Conservation (phyloP, 192 early-diverging fungal species). For the Coemansia sp. region DNA sequence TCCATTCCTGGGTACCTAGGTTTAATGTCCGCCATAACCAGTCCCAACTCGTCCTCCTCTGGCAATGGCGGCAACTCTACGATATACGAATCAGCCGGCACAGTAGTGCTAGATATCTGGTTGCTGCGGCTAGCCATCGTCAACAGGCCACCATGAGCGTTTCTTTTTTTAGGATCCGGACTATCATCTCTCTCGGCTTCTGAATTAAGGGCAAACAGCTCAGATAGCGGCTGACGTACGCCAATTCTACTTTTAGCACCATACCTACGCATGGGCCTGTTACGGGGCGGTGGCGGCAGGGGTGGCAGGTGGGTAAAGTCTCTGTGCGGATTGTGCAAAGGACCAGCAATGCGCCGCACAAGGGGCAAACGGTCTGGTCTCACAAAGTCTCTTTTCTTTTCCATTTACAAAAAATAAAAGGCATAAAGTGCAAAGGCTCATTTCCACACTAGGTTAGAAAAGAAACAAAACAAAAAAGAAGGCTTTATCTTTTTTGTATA, state of each 20-base stretch:
- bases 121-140: not conserved
- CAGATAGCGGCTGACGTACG: not conserved
- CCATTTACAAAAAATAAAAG: not conserved
- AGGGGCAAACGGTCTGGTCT: not conserved
- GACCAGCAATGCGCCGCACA: constrained; percentile 21
- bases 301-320: constrained; percentile 30
- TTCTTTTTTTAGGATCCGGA: not conserved
- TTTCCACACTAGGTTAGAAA: not conserved
- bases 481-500: not conserved
- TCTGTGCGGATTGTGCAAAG: constrained; percentile 14
- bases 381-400: constrained; percentile 1
- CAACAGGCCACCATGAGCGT: not conserved
- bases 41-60: not conserved
- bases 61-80: not conserved
- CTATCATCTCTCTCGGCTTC: not conserved
- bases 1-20: not conserved
- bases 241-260: not conserved
- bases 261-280: not conserved
- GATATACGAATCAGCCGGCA: not conserved
- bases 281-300: constrained; percentile 22
- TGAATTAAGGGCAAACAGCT: not conserved
- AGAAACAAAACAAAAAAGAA: not conserved
- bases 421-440: not conserved
- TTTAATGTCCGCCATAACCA: not conserved
- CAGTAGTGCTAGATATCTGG: not conserved